Evolutionary conservation across 202 grass and related monocot species (phyloP).

Genomic region (Zoysia matrella): DNA sequence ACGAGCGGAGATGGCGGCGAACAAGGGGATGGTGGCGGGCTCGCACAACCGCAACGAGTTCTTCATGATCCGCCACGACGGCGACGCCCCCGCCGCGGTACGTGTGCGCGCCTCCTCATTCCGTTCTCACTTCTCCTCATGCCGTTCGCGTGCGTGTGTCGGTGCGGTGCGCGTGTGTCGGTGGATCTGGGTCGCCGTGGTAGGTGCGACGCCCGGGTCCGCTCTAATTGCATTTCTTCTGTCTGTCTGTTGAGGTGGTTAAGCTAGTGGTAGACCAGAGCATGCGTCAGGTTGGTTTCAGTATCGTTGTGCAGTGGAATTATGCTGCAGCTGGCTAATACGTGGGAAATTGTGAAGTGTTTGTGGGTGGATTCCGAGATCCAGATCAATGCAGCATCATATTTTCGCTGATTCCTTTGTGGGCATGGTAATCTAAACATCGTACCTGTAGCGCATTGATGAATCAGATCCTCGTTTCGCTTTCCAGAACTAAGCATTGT

Average conservation of each 20-base stretch:
- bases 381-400: slow-evolving; percentile 1
- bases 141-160: not conserved
- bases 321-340: not conserved
- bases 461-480: slow-evolving; percentile 22
- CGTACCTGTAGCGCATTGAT: not conserved
- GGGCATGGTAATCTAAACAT: not conserved
- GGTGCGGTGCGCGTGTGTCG: not conserved
- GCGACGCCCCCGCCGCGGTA: slow-evolving; percentile 66
- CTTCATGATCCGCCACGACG: slow-evolving; percentile 89
- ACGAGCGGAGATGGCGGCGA: slow-evolving; percentile 69
- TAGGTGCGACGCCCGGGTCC: not conserved
- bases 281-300: not conserved
- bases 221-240: not conserved
- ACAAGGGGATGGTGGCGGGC: slow-evolving; percentile 87
- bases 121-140: not conserved
- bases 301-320: not conserved
- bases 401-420: not conserved
- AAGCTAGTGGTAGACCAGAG: not conserved
- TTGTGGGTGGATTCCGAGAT: not conserved
- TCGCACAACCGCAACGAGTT: slow-evolving; percentile 96
- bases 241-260: not conserved
- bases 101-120: slow-evolving; percentile 5
- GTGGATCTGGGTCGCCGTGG: slow-evolving; percentile 44
- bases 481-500: not conserved
- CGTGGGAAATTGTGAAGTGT: not conserved